Evolutionary conservation across 2,329 filamentous ascomycete species (phyloP).

Genomic region (Colletotrichum australisinense): DNA sequence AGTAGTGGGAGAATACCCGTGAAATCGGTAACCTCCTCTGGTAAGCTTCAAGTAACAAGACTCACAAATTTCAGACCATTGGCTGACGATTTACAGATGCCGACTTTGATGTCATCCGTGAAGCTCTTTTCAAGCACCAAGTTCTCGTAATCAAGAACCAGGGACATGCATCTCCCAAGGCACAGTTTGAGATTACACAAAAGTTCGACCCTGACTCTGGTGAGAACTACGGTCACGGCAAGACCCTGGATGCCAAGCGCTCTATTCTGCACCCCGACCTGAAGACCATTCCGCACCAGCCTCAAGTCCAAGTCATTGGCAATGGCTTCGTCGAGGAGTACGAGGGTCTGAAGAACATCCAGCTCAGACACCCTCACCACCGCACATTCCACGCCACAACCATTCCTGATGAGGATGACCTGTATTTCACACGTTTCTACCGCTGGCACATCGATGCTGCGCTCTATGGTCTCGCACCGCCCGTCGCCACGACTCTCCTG

Average conservation of each 20-base stretch:
- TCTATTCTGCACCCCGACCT: constrained; percentile 81
- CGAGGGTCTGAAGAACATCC: constrained; percentile 76
- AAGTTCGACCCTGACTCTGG: constrained; percentile 76
- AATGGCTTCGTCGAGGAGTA: constrained; percentile 78
- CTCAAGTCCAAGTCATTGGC: constrained; percentile 80
- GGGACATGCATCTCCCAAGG: constrained; percentile 70
- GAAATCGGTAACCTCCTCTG: constrained; percentile 70
- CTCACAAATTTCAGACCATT: neutral
- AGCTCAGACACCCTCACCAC: constrained; percentile 80
- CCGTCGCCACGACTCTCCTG: constrained; percentile 77
- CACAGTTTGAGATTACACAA: constrained; percentile 79
- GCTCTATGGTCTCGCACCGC: constrained; percentile 79
- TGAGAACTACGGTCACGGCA: constrained; percentile 79
- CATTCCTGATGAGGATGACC: constrained; percentile 66
- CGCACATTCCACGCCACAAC: constrained; percentile 77
- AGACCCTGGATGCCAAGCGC: constrained; percentile 73
- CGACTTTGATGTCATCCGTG: constrained; percentile 72
- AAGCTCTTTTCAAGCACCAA: constrained; percentile 75
- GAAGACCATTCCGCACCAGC: constrained; percentile 83
- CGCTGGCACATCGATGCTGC: constrained; percentile 86
- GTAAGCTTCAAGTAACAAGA: constrained; percentile 48
- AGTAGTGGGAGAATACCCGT: constrained; percentile 64
- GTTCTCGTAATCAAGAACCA: constrained; percentile 80
- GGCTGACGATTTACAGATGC: constrained; percentile 57
- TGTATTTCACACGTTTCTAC: constrained; percentile 70